These are phyloP conservation scores for Niveomyces coronatus DNA, from an alignment of 2,329 filamentous ascomycete species.

Conservation along the genomic window DNA sequence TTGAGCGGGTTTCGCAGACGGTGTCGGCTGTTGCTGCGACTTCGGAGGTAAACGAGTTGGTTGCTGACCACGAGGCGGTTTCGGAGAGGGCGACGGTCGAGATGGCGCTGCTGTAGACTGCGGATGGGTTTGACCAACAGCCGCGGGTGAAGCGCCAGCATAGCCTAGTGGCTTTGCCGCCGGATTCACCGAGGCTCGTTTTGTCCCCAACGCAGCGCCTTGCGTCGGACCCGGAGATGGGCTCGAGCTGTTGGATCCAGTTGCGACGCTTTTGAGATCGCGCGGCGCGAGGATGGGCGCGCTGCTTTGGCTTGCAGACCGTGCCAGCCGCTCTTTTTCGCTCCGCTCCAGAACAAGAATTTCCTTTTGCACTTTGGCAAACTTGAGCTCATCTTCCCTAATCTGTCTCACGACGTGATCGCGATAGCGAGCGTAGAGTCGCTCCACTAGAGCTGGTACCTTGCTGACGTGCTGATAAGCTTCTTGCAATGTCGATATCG, in stretches of 20 bases:
- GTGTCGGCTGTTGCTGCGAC: slow-evolving; percentile 22
- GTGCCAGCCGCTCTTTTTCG: slow-evolving; percentile 27
- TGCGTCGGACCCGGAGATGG: slow-evolving; percentile 16
- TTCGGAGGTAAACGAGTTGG: slow-evolving; percentile 20
- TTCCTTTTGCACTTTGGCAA: slow-evolving; percentile 54
- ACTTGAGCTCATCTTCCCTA: slow-evolving; percentile 60
- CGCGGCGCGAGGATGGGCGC: slow-evolving; percentile 23
- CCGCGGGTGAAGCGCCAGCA: slow-evolving; percentile 15
- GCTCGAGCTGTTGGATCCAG: slow-evolving; percentile 16
- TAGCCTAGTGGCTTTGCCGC: slow-evolving; percentile 23
- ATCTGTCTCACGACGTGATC: slow-evolving; percentile 61
- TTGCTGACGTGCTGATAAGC: slow-evolving; percentile 55
- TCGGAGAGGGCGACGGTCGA: slow-evolving; percentile 20
- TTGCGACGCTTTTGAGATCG: slow-evolving; percentile 19
- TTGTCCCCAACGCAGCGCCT: slow-evolving; percentile 14
- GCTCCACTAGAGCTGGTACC: slow-evolving; percentile 59
- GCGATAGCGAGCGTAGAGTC: slow-evolving; percentile 66
- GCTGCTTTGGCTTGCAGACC: slow-evolving; percentile 24
- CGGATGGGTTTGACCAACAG: slow-evolving; percentile 20
- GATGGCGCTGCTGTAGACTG: slow-evolving; percentile 19
- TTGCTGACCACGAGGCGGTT: slow-evolving; percentile 23
- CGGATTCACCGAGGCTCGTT: slow-evolving; percentile 22
- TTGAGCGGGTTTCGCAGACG: not conserved
- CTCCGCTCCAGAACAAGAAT: slow-evolving; percentile 54
- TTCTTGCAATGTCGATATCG: slow-evolving; percentile 54